Conservation (phyloP, 2,329 filamentous ascomycete genomes). For the Cyphellophora attinorum region DNA sequence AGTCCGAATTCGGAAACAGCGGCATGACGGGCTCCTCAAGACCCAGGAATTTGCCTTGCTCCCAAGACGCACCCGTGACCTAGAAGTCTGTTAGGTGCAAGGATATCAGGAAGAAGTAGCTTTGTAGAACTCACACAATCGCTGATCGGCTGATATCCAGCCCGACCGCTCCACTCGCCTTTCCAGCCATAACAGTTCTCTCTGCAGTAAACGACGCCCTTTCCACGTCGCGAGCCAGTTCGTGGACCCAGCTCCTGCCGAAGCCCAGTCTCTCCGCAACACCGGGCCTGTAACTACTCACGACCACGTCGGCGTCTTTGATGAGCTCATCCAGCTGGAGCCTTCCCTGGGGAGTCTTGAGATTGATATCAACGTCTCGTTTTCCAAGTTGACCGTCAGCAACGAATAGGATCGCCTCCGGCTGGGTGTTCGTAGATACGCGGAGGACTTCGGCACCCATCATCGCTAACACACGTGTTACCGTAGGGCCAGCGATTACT, state of each 20-base stretch:
- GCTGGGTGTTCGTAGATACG: constrained; percentile 57
- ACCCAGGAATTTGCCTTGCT: too few relatives aligned
- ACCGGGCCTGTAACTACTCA: constrained; percentile 61
- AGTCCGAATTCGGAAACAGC: too few relatives aligned
- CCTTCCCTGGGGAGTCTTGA: constrained; percentile 46
- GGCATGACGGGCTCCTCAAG: too few relatives aligned
- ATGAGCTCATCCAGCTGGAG: constrained; percentile 50
- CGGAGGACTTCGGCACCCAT: constrained; percentile 67
- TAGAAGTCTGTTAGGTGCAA: neutral
- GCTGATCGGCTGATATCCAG: constrained; percentile 65
- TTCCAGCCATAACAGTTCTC: constrained; percentile 64
- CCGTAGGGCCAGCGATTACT: constrained; percentile 64
- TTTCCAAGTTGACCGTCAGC: constrained; percentile 65
- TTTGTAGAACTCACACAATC: constrained; percentile 56
- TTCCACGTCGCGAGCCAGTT: constrained; percentile 44
- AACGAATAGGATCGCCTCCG: constrained; percentile 64
- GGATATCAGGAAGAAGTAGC: neutral
- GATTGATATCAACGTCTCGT: constrained; percentile 53
- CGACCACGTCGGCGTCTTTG: constrained; percentile 53
- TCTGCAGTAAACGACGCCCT: constrained; percentile 57
- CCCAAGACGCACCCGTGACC: too few relatives aligned
- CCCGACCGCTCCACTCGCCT: constrained; percentile 53
- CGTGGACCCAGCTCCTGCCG: constrained; percentile 41
- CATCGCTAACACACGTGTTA: constrained; percentile 61
- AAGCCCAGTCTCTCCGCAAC: constrained; percentile 30